phyloP scores from a whole-genome alignment of 2,329 filamentous ascomycete genomes.

The Endoconidiophora polonica region DNA sequence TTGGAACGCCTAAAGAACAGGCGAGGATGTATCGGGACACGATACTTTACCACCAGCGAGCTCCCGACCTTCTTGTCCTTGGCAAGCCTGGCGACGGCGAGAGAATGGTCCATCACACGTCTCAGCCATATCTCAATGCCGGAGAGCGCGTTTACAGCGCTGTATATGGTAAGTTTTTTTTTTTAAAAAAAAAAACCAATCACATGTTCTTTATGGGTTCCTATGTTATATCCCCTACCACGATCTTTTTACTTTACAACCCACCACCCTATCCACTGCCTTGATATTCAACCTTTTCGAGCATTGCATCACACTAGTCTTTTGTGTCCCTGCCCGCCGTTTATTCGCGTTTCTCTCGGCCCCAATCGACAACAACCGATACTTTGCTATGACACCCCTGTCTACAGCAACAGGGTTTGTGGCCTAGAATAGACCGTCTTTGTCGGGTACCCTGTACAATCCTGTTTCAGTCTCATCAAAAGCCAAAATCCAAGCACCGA shows the following conservation, averaged over 20 bases:
- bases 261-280: too few species aligned
- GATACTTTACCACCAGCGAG: not conserved
- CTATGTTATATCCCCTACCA: not conserved
- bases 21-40: slow-evolving; percentile 9
- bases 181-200: not conserved
- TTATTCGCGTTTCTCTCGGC: too few species aligned
- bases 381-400: too few species aligned
- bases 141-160: slow-evolving; percentile 9
- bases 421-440: too few species aligned
- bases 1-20: slow-evolving; percentile 8
- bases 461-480: not conserved
- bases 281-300: too few species aligned
- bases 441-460: too few species aligned
- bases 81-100: slow-evolving; percentile 1
- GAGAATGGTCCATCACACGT: slow-evolving; percentile 2
- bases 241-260: not conserved
- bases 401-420: too few species aligned
- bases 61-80: slow-evolving; percentile 5
- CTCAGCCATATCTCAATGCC: not conserved
- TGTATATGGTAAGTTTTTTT: not conserved
- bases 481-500: not conserved
- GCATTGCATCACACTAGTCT: too few species aligned
- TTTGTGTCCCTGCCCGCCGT: too few species aligned
- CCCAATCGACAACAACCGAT: too few species aligned
- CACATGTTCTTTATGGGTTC: not conserved